Evolutionary conservation across 2,329 filamentous ascomycete genomes (phyloP), one percentile per base, ranked within the genome.

Genomic region (Ascomycota sp.): DNA sequence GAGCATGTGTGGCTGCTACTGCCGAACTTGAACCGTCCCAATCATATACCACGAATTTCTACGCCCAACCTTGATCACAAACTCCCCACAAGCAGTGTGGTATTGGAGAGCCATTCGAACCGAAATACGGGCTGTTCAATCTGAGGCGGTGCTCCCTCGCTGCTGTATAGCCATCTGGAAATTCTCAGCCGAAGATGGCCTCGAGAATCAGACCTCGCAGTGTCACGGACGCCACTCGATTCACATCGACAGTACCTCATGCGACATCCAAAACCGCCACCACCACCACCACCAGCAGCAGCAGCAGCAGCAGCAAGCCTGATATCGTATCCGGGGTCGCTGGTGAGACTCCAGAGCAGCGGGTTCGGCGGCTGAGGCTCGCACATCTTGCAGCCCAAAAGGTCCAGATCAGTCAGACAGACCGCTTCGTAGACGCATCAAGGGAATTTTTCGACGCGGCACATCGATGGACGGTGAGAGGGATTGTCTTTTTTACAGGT

Each of bases 151-250:
- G 27, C 27, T 27, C 3, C 27, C 10, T 16, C 9, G 6, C 29
- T 13, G 6, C n/a, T 7, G 6, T 31, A 21, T 11, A 31, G 21
- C 24, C 25, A 24, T 21, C 16, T 3, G 24, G 10, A n/a, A 25
- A 25, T 11, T 24, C 25, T 11, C 21, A 24, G 21, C 11, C 38
- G 38, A 44, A 16, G 33, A 61, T 60, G 57, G 52, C 54, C 36
- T 53, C 54, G 27, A 51, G 53, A 43, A 53, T 60, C 31, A 59
- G 58, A 41, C 65, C 76, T 39, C 74, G 76, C 50, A 79, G 71
- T 56, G 73, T 78, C 51, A 70, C 69, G 45, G 79, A 84, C 52
- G 79, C 80, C 43, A 89, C 80, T 46, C 74, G 78, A 49, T 89
- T 61, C 50, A 61, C 57, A 27, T 59, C 57, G 36, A 59, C 56